phyloP scores from a whole-genome alignment of 306 rosid genomes.

The Crataegus laevigata region DNA sequence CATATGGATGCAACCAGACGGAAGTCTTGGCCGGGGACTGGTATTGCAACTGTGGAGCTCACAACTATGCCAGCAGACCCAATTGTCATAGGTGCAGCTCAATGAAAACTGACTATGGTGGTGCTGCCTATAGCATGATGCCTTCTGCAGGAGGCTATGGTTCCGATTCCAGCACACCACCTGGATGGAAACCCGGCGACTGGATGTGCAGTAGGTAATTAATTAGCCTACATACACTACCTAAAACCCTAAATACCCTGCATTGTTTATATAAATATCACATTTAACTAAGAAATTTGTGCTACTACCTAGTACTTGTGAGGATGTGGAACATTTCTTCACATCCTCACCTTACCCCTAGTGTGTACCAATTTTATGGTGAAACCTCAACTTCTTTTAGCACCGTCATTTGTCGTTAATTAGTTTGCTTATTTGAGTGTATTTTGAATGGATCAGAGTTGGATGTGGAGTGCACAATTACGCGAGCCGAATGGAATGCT shows the following conservation, averaged over 20 bases:
- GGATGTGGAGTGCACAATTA: constrained; percentile 93
- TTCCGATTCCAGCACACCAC: constrained; percentile 52
- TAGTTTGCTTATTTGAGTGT: neutral
- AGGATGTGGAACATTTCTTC: too few species aligned
- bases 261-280: neutral
- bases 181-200: constrained; percentile 98
- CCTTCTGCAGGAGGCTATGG: constrained; percentile 48
- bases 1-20: constrained; percentile 50
- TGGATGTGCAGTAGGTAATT: constrained; percentile 81
- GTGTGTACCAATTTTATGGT: too few species aligned
- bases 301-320: too few species aligned
- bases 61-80: constrained; percentile 87
- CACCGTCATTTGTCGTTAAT: neutral
- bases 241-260: neutral
- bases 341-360: too few species aligned
- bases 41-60: constrained; percentile 87
- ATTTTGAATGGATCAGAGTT: constrained; percentile 33
- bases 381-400: neutral
- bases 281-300: neutral
- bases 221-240: neutral
- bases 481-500: constrained; percentile 81
- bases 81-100: constrained; percentile 66
- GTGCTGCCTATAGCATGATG: constrained; percentile 33
- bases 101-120: constrained; percentile 42
- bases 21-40: constrained; percentile 94